These are phyloP conservation scores for Saksenaea vasiformis DNA, from an alignment of 371 early-diverging fungal genomes.

Conservation along the genomic window DNA sequence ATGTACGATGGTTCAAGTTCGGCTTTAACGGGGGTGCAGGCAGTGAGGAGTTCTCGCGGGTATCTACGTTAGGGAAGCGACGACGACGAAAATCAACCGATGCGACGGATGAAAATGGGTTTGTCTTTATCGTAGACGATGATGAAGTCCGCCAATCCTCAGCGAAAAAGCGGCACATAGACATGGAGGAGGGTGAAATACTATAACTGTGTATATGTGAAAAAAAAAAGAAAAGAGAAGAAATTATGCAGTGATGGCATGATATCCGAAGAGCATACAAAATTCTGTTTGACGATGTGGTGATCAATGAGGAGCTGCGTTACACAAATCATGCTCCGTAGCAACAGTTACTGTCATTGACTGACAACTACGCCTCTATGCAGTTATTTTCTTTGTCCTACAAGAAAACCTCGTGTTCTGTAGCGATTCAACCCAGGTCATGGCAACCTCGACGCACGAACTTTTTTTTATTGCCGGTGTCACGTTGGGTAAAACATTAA, in stretches of 20 bases:
- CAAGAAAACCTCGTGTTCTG: neutral
- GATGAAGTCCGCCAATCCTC: conserved; percentile 9
- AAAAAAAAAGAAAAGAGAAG: neutral
- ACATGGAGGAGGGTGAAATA: conserved; percentile 6
- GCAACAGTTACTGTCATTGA: no score
- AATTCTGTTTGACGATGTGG: neutral
- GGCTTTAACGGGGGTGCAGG: conserved; percentile 30
- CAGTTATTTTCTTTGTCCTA: neutral
- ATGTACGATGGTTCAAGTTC: conserved; percentile 47
- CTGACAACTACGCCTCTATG: no score
- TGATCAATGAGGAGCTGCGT: neutral
- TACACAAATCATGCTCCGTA: conserved; percentile 5
- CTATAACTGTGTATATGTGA: neutral
- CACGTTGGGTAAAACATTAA: no score
- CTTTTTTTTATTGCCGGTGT: no score
- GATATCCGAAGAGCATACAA: neutral
- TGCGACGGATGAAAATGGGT: conserved; percentile 15
- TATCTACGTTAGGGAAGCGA: conserved; percentile 5
- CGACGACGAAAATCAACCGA: conserved; percentile 11
- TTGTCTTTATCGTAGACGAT: conserved; percentile 20
- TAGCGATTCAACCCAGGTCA: no score
- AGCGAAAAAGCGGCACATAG: conserved; percentile 7
- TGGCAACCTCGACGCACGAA: no score
- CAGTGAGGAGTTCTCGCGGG: neutral
- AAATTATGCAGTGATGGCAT: neutral